A percentile compares a stretch with the other conserved stretches of the same genome.
phyloP scores from a whole-genome alignment of 1,139 yeast species.

The Candida sojae region DNA sequence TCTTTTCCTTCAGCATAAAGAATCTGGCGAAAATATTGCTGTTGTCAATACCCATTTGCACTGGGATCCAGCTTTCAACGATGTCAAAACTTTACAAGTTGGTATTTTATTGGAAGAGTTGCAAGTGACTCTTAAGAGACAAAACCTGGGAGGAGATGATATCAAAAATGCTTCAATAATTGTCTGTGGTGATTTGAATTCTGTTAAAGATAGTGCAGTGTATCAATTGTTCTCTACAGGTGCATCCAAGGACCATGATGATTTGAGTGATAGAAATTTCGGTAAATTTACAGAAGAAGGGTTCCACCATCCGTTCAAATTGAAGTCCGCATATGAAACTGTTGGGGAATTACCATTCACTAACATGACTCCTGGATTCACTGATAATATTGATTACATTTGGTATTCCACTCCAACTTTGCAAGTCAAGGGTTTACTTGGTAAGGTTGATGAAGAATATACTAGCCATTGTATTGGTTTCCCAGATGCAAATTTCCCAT shows the following conservation, averaged over 20 bases:
- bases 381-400: slow-evolving; percentile 90
- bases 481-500: slow-evolving; percentile 92
- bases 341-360: slow-evolving; percentile 93
- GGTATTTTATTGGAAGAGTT: slow-evolving; percentile 89
- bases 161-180: slow-evolving; percentile 70
- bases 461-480: slow-evolving; percentile 79
- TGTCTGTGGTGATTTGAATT: slow-evolving; percentile 95
- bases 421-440: slow-evolving; percentile 83
- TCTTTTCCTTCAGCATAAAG: slow-evolving; percentile 71
- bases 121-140: slow-evolving; percentile 60
- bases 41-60: slow-evolving; percentile 93
- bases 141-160: slow-evolving; percentile 52
- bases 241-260: slow-evolving; percentile 68
- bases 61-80: slow-evolving; percentile 97
- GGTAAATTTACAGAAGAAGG: slow-evolving; percentile 93
- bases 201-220: slow-evolving; percentile 85
- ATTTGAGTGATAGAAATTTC: slow-evolving; percentile 83
- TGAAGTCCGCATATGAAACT: slow-evolving; percentile 82
- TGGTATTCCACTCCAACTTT: slow-evolving; percentile 86
- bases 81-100: slow-evolving; percentile 94
- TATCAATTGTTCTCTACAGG: slow-evolving; percentile 88
- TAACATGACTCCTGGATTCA: slow-evolving; percentile 89
- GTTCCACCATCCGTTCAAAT: slow-evolving; percentile 74
- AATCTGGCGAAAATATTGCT: slow-evolving; percentile 70
- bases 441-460: slow-evolving; percentile 80